A percentile compares a stretch with the other conserved stretches of the same genome.
phyloP scores from a whole-genome alignment of 2,329 filamentous ascomycete genomes.

The Cytospora leucostoma region DNA sequence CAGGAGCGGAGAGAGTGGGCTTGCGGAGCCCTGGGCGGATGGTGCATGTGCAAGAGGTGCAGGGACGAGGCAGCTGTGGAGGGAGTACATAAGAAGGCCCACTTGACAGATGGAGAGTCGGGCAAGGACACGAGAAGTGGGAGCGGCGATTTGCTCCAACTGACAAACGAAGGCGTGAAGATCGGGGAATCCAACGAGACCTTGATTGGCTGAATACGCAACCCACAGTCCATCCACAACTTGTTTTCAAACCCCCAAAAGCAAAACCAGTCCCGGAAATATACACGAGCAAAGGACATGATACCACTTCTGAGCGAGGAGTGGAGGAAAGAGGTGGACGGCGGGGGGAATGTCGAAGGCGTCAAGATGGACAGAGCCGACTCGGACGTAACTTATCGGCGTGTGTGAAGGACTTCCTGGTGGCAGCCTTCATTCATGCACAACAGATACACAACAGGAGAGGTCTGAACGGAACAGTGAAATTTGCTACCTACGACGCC shows the following conservation, averaged over 20 bases:
- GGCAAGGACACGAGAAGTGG: neutral
- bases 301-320: neutral
- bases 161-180: neutral
- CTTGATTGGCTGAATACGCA: neutral
- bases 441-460: neutral
- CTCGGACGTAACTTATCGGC: neutral
- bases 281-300: conserved; percentile 16
- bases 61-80: conserved; percentile 60
- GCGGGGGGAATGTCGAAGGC: neutral
- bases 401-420: neutral
- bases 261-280: conserved; percentile 11
- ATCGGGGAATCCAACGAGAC: neutral
- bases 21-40: conserved; percentile 80
- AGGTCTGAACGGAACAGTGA: neutral
- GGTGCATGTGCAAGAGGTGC: conserved; percentile 85
- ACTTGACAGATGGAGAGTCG: neutral
- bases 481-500: neutral
- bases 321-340: neutral
- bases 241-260: conserved; percentile 1
- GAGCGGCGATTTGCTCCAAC: neutral
- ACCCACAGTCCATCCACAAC: neutral
- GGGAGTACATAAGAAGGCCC: neutral
- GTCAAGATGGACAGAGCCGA: neutral
- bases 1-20: conserved; percentile 87
- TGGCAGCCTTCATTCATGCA: neutral